phyloP scores from a whole-genome alignment of 331 rosid genomes.

The Erythrophleum ivorense region DNA sequence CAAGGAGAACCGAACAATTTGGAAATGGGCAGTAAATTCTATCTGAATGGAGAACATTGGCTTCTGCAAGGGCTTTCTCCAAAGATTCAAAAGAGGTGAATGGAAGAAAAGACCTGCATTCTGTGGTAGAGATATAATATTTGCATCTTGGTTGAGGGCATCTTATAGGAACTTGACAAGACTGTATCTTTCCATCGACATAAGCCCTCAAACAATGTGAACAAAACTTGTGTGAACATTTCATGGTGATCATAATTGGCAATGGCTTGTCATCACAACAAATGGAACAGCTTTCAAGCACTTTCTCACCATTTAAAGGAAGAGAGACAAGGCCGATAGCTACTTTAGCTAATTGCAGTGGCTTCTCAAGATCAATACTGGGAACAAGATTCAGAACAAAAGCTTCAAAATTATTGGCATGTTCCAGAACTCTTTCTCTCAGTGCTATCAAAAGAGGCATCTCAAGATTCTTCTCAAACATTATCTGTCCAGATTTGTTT shows the following conservation, averaged over 20 bases:
- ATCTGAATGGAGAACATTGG: constrained; percentile 55
- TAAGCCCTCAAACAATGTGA: constrained; percentile 85
- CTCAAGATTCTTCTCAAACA: constrained; percentile 60
- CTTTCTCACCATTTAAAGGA: constrained; percentile 58
- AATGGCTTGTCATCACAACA: constrained; percentile 89
- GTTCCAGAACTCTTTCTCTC: constrained; percentile 82
- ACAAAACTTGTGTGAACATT: constrained; percentile 91
- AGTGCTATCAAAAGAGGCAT: constrained; percentile 76
- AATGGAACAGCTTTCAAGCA: constrained; percentile 77
- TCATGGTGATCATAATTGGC: constrained; percentile 75
- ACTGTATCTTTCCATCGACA: constrained; percentile 70
- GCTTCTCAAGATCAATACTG: constrained; percentile 65
- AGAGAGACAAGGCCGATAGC: constrained; percentile 81
- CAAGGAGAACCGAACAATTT: constrained; percentile 81
- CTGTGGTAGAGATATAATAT: constrained; percentile 65
- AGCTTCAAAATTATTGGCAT: constrained; percentile 66
- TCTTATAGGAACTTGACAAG: constrained; percentile 79
- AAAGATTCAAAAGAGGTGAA: constrained; percentile 64
- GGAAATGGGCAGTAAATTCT: constrained; percentile 91
- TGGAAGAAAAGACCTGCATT: constrained; percentile 85
- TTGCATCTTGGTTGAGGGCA: constrained; percentile 89
- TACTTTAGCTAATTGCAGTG: constrained; percentile 84
- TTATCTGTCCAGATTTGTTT: constrained; percentile 61
- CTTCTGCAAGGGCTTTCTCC: constrained; percentile 74
- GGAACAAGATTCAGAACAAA: constrained; percentile 77